A percentile compares a stretch with the other conserved stretches of the same genome.
phyloP scores from a whole-genome alignment of 2,329 filamentous ascomycete species.

The Beauveria sp. region DNA sequence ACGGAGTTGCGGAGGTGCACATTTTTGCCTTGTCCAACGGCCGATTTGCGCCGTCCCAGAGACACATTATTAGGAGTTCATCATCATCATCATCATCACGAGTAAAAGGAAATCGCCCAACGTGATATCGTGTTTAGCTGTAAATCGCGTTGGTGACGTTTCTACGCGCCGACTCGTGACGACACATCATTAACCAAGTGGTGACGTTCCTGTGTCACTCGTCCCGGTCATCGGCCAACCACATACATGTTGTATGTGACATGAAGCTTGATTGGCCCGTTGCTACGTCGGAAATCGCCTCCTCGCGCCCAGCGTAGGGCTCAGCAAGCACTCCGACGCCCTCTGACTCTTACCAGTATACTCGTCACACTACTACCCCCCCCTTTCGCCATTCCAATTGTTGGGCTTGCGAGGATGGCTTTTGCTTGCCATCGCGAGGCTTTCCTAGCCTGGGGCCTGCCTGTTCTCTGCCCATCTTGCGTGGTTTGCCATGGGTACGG shows the following conservation, averaged over 20 bases:
- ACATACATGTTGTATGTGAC: neutral
- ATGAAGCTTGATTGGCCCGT: neutral
- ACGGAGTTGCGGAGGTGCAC: neutral
- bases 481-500: neutral
- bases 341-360: neutral
- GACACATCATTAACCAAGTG: neutral
- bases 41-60: neutral
- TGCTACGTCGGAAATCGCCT: neutral
- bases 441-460: neutral
- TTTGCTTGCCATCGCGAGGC: neutral
- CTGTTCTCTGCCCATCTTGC: neutral
- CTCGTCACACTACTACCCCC: neutral
- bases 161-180: slow-evolving; percentile 2
- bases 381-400: too few relatives aligned
- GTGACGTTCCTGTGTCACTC: slow-evolving; percentile 1
- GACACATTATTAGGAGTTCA: neutral
- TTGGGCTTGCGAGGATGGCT: neutral
- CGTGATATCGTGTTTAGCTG: neutral
- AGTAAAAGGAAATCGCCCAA: neutral
- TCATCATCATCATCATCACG: neutral
- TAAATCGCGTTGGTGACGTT: neutral
- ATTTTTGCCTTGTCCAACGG: too few relatives aligned
- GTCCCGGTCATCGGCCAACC: neutral
- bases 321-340: neutral
- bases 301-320: neutral